Evolutionary conservation across 2,329 filamentous ascomycete genomes (phyloP), one percentile per base, ranked within the genome.

Genomic region (Cladosporium sp.): DNA sequence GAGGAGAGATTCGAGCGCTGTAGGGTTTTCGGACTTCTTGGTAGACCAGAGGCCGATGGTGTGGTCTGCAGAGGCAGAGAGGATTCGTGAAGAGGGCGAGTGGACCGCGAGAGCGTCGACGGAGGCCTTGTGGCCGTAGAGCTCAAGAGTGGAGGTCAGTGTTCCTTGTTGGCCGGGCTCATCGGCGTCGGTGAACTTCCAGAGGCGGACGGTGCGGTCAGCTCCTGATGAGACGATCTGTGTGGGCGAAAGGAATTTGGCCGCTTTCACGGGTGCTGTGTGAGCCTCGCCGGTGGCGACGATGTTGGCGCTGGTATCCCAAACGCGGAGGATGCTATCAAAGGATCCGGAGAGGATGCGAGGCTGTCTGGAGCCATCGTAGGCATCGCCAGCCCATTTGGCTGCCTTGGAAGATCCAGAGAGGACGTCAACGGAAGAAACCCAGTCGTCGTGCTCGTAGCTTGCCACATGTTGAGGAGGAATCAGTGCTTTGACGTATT

Each of bases 371-470:
- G 74, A 72, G 47, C 77, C 66, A 13, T 65, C 65, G 13, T 81
- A 75, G 47, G 72, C 71, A 49, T 76, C 77, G 49, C 52, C 52
- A 2, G 40, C 52, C 82, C 83, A 87, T 56, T 72, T 70, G 19
- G 80, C 85, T 2, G 85, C 83, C 6, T 78, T 75, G 1, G 89
- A 88, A 12, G 81, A 84, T 13, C 75, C 73, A 0, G 91, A 92
- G 22, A 96, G 78, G 4, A 96, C 83, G 72, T 97, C 91, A 24
- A 97, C 85, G 24, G 84, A 83, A 71, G 90, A 90, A 49, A 99
- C 89, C 94, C 94, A 99, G 73, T 97, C 94, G 69, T 99, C 92
- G 73, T 99, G 93, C 77, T 97, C 88, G 72, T 96, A 99, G 70
- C 89, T 94, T 12, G 91, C 88, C 65, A 96, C 86, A 72, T 94